Percentiles rank a stretch among this genome's conserved stretches.
These are phyloP conservation scores for Eucalyptus tenuipes DNA, from an alignment of 345 rosid species.

Conservation along the genomic window DNA sequence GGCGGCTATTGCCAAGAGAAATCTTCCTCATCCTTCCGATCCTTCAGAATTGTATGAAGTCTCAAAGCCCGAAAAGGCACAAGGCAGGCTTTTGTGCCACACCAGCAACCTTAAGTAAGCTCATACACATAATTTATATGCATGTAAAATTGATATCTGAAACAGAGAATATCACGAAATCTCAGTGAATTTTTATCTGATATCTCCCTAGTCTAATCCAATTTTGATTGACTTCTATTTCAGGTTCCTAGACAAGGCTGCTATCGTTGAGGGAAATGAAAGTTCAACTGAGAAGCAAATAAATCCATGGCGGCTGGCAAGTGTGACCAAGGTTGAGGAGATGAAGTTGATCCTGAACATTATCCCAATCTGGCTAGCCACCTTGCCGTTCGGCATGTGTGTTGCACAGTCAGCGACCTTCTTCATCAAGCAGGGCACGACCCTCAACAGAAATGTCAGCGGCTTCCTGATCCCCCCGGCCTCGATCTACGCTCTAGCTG, in stretches of 20 bases:
- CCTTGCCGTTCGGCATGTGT: slow-evolving; percentile 67
- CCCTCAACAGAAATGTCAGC: slow-evolving; percentile 26
- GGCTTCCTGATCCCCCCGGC: slow-evolving; percentile 52
- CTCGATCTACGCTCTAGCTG: slow-evolving; percentile 30
- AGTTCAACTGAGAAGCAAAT: slow-evolving; percentile 18
- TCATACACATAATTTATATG: not conserved
- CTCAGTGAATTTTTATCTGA: not conserved
- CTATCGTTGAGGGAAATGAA: slow-evolving; percentile 33
- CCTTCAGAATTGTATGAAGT: slow-evolving; percentile 46
- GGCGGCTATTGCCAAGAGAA: slow-evolving; percentile 68
- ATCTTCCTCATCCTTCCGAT: slow-evolving; percentile 41
- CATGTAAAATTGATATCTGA: not conserved
- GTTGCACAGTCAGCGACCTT: slow-evolving; percentile 73
- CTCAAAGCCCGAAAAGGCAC: slow-evolving; percentile 16
- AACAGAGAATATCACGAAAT: not conserved
- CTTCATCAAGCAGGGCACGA: slow-evolving; percentile 78
- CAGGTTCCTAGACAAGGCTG: slow-evolving; percentile 94
- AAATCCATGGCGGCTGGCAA: slow-evolving; percentile 66
- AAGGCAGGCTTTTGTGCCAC: slow-evolving; percentile 51
- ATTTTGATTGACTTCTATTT: not conserved
- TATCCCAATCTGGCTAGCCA: slow-evolving; percentile 78
- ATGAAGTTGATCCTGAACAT: slow-evolving; percentile 76
- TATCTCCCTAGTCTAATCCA: not conserved
- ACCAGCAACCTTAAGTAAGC: slow-evolving; percentile 57
- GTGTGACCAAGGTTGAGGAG: slow-evolving; percentile 81